A percentile compares a stretch with the other conserved stretches of the same genome.
These are phyloP conservation scores for Waltergamsia citrina DNA, from an alignment of 2,329 filamentous ascomycete species.

Conservation along the genomic window DNA sequence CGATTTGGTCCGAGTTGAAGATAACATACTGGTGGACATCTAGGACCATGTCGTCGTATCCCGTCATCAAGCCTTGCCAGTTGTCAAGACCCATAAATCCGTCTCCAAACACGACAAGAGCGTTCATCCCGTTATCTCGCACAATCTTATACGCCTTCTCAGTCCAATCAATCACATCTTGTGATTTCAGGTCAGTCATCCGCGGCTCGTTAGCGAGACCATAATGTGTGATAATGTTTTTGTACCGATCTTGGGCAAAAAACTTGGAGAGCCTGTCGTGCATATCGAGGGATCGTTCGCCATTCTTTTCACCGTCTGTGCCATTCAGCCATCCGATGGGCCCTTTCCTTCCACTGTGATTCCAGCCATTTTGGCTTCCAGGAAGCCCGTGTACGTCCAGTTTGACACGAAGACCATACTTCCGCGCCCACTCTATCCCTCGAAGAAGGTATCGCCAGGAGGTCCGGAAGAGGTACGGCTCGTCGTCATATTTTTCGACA, in stretches of 20 bases:
- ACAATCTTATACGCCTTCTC: constrained; percentile 61
- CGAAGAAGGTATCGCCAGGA: constrained; percentile 91
- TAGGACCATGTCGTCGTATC: constrained; percentile 66
- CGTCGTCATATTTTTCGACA: constrained; percentile 70
- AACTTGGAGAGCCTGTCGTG: constrained; percentile 83
- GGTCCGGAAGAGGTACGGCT: constrained; percentile 79
- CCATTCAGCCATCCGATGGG: constrained; percentile 83
- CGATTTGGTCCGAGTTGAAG: constrained; percentile 85
- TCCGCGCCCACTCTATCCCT: constrained; percentile 86
- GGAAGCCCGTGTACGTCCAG: constrained; percentile 88
- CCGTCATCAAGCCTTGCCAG: constrained; percentile 77
- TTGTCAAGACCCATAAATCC: constrained; percentile 87
- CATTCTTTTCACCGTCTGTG: constrained; percentile 71
- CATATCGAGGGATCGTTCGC: constrained; percentile 72
- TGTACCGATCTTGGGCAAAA: constrained; percentile 88
- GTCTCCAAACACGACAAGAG: constrained; percentile 78
- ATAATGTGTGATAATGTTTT: constrained; percentile 86
- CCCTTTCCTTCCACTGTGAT: constrained; percentile 82
- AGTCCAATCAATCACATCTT: constrained; percentile 72
- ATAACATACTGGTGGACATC: constrained; percentile 98
- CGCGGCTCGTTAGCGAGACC: constrained; percentile 90
- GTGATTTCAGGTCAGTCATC: constrained; percentile 63
- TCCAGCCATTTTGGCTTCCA: constrained; percentile 95
- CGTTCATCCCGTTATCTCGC: constrained; percentile 64
- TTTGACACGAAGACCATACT: constrained; percentile 86